These are phyloP conservation scores for Candida peoriensis DNA, from an alignment of 805 yeast species.

Conservation along the genomic window DNA sequence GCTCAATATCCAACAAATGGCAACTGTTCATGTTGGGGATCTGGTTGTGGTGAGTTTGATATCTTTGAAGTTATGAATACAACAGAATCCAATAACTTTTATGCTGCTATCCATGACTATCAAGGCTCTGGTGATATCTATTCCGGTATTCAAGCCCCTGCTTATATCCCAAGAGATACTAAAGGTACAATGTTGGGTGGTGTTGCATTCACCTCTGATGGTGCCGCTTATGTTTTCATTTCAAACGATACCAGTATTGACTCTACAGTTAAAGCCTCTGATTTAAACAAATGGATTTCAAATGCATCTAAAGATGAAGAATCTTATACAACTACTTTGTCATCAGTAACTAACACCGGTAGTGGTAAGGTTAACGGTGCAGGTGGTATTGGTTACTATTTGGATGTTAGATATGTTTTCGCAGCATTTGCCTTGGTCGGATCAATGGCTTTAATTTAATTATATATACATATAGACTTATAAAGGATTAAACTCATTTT, in stretches of 20 bases:
- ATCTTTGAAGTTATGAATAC: conserved; percentile 68
- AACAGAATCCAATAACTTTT: conserved; percentile 50
- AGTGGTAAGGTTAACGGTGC: conserved; percentile 22
- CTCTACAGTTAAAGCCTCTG: conserved; percentile 37
- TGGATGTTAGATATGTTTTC: conserved; percentile 19
- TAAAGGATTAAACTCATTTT: too few relatives aligned
- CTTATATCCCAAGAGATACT: conserved; percentile 52
- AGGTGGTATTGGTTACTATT: conserved; percentile 5
- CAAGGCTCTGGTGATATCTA: conserved; percentile 65
- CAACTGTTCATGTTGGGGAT: conserved; percentile 71
- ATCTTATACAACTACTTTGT: conserved; percentile 26
- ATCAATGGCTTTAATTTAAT: conserved; percentile 7
- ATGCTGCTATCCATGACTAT: conserved; percentile 68
- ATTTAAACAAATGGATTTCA: conserved; percentile 42
- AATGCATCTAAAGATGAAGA: conserved; percentile 25
- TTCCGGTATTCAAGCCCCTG: conserved; percentile 53
- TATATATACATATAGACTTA: too few relatives aligned
- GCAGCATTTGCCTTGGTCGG: conserved; percentile 21
- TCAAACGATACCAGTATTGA: conserved; percentile 49
- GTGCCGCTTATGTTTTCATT: conserved; percentile 56
- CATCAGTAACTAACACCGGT: conserved; percentile 33
- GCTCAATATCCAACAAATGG: conserved; percentile 58
- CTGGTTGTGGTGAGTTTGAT: conserved; percentile 79
- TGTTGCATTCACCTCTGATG: conserved; percentile 59
- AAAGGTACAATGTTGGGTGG: conserved; percentile 59